Evolutionary conservation across 2,329 filamentous ascomycete genomes (phyloP), one percentile per base, ranked within the genome.

Genomic region (Chaetomiaceae sp.): DNA sequence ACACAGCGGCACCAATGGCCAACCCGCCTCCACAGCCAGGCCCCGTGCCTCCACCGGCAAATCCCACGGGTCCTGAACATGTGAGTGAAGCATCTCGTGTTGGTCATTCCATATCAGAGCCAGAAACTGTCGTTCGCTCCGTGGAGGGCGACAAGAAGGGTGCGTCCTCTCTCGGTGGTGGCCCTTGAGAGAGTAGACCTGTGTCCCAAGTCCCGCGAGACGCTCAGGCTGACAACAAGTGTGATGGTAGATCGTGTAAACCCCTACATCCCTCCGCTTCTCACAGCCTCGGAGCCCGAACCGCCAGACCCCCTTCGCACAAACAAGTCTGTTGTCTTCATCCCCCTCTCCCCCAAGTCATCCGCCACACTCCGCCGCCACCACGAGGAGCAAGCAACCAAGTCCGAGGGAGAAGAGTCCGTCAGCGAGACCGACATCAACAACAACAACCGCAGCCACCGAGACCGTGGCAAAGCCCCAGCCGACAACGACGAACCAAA

Each of bases 271-370:
- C 49, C 17, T 17, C 44, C 16, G 39, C 21, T 35, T 8, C 6
- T 39, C 2, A 16, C 23, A 31, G 39, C 48, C 10, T 52, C 57
- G 4, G 53, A 56, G 4, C 17, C 44, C 8, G 35, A 50, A 5
- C 45, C 45, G 3, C 48, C 43, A 8, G 53, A 57, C 25, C 45
- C 52, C 12, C 58, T 60, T 4, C 50, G 54, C 13, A 55, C 58
- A 12, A 21, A 59, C 19, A 75, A 75, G 53, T 71, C 71, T 1
- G 74, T 78, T 1, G 58, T 65, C 2, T 79, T 77, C 48, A 68
- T 71, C 2, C 75, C 76, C 0, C 60, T 79, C 35, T 78, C 75
- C 3, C 76, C 76, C 0, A 70, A 73, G 46, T 77, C 74, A 14
- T 71, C 71, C 0, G 68, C 63, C 48, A 76, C 74, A 0, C 70